phyloP scores from a whole-genome alignment of 495 filamentous ascomycete species.

The Aspergillus leporis region DNA sequence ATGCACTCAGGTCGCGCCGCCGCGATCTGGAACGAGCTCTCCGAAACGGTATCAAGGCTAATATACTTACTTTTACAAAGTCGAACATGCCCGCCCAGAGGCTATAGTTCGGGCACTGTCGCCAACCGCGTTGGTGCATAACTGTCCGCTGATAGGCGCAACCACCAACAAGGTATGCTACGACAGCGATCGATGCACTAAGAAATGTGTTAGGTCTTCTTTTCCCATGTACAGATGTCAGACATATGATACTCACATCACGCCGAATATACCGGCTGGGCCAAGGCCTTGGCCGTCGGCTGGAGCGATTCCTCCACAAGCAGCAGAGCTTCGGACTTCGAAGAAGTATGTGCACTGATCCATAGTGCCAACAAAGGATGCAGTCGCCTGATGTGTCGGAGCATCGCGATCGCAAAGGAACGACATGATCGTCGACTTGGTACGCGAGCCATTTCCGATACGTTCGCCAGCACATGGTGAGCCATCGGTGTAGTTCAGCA shows the following conservation, averaged over 20 bases:
- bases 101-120: conserved; percentile 90
- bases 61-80: conserved; percentile 73
- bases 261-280: conserved; percentile 86
- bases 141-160: conserved; percentile 95
- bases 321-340: conserved; percentile 83
- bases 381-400: conserved; percentile 56
- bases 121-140: conserved; percentile 92
- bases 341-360: conserved; percentile 97
- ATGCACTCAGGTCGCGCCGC: conserved; percentile 23
- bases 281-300: conserved; percentile 69
- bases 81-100: conserved; percentile 87
- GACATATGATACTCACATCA: conserved; percentile 63
- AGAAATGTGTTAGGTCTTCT: conserved; percentile 19
- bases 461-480: conserved; percentile 65
- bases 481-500: conserved; percentile 88
- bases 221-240: background rate
- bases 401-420: conserved; percentile 87
- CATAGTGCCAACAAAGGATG: conserved; percentile 80
- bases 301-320: conserved; percentile 69
- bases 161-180: conserved; percentile 89
- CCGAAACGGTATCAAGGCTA: conserved; percentile 36
- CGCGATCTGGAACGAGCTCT: conserved; percentile 23
- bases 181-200: conserved; percentile 67
- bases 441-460: conserved; percentile 46
- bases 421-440: conserved; percentile 87